Evolutionary conservation across 345 rosid genomes (phyloP), one percentile per base, ranked within the genome.

Genomic region (Firmiana major): DNA sequence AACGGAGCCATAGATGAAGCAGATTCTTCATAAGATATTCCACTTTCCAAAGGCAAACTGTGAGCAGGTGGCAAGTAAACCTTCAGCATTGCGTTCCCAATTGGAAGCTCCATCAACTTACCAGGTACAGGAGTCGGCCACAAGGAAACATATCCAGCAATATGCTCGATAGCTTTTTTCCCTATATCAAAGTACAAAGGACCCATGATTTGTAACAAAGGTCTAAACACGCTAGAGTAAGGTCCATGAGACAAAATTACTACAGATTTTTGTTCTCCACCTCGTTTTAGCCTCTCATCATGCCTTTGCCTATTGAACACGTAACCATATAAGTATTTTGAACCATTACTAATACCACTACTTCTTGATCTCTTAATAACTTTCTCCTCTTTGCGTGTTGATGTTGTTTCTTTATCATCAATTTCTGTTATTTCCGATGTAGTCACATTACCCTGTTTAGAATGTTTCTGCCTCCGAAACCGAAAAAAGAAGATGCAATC

Each of bases 401-500:
- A 60, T 58, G 82, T 77, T 69, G 45, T 57, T 64, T 77, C 84
- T 84, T 74, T 80, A 65, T 75, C 74, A 64, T 80, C 80, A 71
- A 73, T 70, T 81, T 79, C 85, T 7, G 60, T 58, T 74, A 79
- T 77, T 74, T 79, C 86, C 0, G 86, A 76, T 1, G 85, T 67
- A 76, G 82, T 68, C 26, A 60, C 80, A 74, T 79, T 80, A 19
- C 64, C 73, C 69, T 66, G 78, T 77, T 86, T 85, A 69, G 77
- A 57, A 51, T 75, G 80, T 75, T 82, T 84, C 9, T 83, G 87
- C 88, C 97, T 89, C 69, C 76, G 84, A 79, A 92, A 82, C 60
- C 99, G 98, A 83, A 93, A 96, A 83, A 96, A 96, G 90, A 96
- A 96, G 79, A 96, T 90, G 88, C 95, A 96, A 76, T 96, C 99